These are phyloP conservation scores for Nitzschia sp. DNA, from an alignment of 108 stramenopile species.

Conservation along the genomic window DNA sequence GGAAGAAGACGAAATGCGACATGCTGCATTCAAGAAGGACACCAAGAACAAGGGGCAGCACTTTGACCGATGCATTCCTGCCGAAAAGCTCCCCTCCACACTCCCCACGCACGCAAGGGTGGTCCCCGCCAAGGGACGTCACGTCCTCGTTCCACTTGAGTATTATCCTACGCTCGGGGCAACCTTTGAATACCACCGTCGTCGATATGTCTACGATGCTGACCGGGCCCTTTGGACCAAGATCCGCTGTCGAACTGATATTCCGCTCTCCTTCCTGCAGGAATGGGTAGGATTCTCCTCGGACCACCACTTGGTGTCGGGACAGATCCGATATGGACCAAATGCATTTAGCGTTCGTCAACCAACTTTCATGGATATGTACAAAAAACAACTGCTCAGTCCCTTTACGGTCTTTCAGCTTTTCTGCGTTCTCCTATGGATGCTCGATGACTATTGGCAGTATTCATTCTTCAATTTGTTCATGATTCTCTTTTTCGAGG, in stretches of 20 bases:
- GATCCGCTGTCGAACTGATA: constrained; percentile 82
- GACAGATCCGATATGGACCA: constrained; percentile 83
- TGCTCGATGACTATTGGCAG: constrained; percentile 93
- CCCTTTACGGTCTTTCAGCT: constrained; percentile 95
- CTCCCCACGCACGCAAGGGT: constrained; percentile 79
- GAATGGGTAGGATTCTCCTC: constrained; percentile 74
- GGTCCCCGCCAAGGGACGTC: constrained; percentile 65
- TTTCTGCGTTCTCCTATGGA: constrained; percentile 89
- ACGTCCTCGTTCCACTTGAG: constrained; percentile 64
- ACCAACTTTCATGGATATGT: constrained; percentile 90
- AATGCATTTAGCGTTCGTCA: constrained; percentile 86
- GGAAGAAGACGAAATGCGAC: constrained; percentile 37
- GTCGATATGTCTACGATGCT: constrained; percentile 76
- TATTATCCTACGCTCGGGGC: constrained; percentile 80
- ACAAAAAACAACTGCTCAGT: constrained; percentile 89
- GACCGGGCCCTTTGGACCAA: constrained; percentile 67
- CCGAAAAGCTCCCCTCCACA: constrained; percentile 43
- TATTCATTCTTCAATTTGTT: constrained; percentile 86
- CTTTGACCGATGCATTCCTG: constrained; percentile 24
- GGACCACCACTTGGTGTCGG: constrained; percentile 56
- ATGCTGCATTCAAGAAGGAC: constrained; percentile 20
- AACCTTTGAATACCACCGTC: constrained; percentile 90
- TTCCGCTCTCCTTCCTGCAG: constrained; percentile 64
- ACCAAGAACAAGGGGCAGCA: constrained; percentile 20
- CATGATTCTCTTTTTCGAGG: constrained; percentile 93